A percentile compares a stretch with the other conserved stretches of the same genome.
Conservation (phyloP, 805 yeast genomes). For the Cyberlindnera sargentensis region DNA sequence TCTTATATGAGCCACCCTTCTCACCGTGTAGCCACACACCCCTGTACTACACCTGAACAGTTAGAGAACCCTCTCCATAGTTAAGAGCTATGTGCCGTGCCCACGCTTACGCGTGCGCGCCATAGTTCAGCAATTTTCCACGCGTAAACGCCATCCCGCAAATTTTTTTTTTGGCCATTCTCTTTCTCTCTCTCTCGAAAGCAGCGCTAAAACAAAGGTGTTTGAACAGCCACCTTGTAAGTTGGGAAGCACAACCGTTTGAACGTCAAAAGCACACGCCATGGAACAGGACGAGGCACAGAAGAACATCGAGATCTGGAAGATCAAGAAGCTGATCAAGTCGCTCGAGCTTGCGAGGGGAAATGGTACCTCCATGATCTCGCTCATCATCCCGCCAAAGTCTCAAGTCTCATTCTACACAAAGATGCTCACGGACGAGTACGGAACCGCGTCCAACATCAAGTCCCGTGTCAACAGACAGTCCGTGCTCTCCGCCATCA, state of each 20-base stretch:
- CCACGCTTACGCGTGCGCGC: neutral
- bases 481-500: conserved; percentile 92
- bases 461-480: conserved; percentile 96
- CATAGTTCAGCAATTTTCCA: neutral
- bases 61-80: no score
- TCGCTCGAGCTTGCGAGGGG: conserved; percentile 90
- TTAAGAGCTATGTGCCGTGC: neutral
- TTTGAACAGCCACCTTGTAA: no score
- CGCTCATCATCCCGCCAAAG: conserved; percentile 90
- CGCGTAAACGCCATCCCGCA: neutral
- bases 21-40: no score
- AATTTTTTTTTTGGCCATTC: neutral
- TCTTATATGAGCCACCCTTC: no score
- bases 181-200: no score
- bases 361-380: conserved; percentile 98
- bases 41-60: no score
- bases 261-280: neutral
- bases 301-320: conserved; percentile 98
- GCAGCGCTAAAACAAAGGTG: neutral
- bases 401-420: conserved; percentile 85
- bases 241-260: no score
- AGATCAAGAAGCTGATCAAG: conserved; percentile 90
- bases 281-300: conserved; percentile 57
- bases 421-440: conserved; percentile 94
- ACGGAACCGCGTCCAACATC: conserved; percentile 97